Evolutionary conservation across 176 grass and related monocot species (phyloP), one percentile per base, ranked within the genome.

Genomic region (Phoenix roebelenii): DNA sequence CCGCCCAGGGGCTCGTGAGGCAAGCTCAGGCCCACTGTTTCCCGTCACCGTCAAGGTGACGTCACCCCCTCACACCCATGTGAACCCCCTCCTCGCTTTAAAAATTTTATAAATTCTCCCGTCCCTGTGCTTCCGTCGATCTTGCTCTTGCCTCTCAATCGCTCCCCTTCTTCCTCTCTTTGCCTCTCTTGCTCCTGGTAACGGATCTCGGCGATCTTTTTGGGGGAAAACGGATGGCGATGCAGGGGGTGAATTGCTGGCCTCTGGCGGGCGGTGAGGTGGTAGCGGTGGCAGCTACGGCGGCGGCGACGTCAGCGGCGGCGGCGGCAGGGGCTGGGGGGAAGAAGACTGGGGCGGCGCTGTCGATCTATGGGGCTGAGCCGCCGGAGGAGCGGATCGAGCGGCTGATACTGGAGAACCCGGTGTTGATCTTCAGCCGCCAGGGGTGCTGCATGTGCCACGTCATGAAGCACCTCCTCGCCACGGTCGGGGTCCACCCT

Each of bases 391-490:
- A 67, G 52, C 67, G 77, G 77, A 74, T 63, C 55, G 49, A 52
- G 54, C 50, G 64, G 63, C 48, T 80, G 28, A 63, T 80, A 57
- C 50, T 53, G 18, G 77, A 80, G 50, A 80, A 57, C 22, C 77
- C 77, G 28, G 66, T 80, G 63, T 25, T 80, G 15, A 61, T 80
- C 50, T 54, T 80, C 48, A 66, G 77, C 49, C 69, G 69, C 20
- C 71, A 55, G 16, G 77, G 63, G 17, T 80, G 77, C 63, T 74
- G 58, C 70, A 80, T 80, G 63, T 55, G 62, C 69, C 63, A 80
- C 50, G 77, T 73, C 3, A 80, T 80, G 70, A 44, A 64, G n/a
- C 56, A 22, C 53, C 70, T 80, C n/a, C 69, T 80, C 16, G 56
- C 63, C 20, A 58, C 69, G 54, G 55, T 80, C 5, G 57, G 63